Base-by-base conservation (phyloP, 2,329 filamentous ascomycete genomes). In the Fusarium brachygibbosum region DNA sequence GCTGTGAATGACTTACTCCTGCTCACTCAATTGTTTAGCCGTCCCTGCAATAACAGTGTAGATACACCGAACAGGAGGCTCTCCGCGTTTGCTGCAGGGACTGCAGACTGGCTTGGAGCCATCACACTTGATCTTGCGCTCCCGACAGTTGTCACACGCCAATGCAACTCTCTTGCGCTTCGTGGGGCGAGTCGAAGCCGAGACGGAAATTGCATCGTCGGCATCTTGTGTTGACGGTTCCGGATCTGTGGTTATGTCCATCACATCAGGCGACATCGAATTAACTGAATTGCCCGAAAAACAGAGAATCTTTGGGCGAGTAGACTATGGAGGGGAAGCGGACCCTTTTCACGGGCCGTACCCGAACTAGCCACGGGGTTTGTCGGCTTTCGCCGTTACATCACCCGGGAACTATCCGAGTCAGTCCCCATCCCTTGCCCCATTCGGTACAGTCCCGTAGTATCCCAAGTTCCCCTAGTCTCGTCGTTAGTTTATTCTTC, bases 51-150 rank as follows among this genome's bases (percentile, higher is more conserved):
- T 46, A 3, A 54, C 40, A 13, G 28, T 35, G 14, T 53, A 62
- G 6, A 35, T 21, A 3, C 59, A 62, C 0, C 23, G 8, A 12
- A 7, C 3, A 1, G 14, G 1, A 1, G n/a, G 40, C 16, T 54
- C 56, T 19, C 57, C 57, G 13, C 40, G 34, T 23, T 62, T 62
- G 1, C 25, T 45, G 11, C 59, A 62, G 13, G 57, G 59, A 7
- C 29, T 62, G 19, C 59, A 62, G 0, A 62, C 9, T 2, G 59
- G 59, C 1, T 62, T 62, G 1, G 40, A 40, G 5, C 59, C 57
- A 13, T 62, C 59, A 13, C 59, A 62, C 2, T 54, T 61, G 40
- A 62, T 35, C 3, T 62, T 62, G 4, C 59, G 57, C 1, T 62
- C 59, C 3, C 59, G 57, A 17, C 59, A 62, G 4, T 16, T 46